Base-by-base conservation (phyloP, 345 rosid genomes). In the Crucihimalaya himalaica region DNA sequence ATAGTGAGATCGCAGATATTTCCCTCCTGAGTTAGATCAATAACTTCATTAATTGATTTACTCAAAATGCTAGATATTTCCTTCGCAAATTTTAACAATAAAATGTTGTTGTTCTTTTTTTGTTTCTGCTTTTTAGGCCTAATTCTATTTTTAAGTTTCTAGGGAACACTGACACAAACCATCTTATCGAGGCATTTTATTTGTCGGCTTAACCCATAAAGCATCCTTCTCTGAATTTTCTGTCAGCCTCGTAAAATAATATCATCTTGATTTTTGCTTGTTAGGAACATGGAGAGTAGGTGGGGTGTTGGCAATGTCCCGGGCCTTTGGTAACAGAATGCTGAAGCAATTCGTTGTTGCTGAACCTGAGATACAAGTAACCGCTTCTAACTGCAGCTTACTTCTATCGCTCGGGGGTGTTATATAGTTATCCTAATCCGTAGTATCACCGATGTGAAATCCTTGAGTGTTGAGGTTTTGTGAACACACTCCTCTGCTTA, bases 241-340 rank as follows among this genome's bases (percentile, higher is more conserved):
- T 76, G 53, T 72, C 79, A 89, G 93, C 60, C 9, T 14, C 68
- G 40, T 6, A 3, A 57, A 29, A 4, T 40, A 43, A 31, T 25
- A 72, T 79, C 18, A 46, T 68, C 27, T 63, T 65, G 45, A 45
- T 57, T n/a, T 56, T 16, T 81, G 16, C 72, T 72, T 77, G 31
- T 68, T 82, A 92, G 99, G 99, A 67, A 96, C 98, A 57, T 96
- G 99, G 99, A 85, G 99, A 81, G 99, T 96, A 48, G 99, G 99
- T 66, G 99, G 97, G 63, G 97, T 96, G n/a, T 75, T 96, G 77
- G 98, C 99, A 43, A 92, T 96, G 99, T 92, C 98, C 51, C 88
- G 98, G 50, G 99, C 99, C 51, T 96, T 96, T 70, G 99, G 99
- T 12, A 96, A 96, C 80, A 95, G 97, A 66, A 89, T 96, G 99